Evolutionary conservation across 179 eudicot genomes (phyloP).

Genomic region (Nepenthes alata): DNA sequence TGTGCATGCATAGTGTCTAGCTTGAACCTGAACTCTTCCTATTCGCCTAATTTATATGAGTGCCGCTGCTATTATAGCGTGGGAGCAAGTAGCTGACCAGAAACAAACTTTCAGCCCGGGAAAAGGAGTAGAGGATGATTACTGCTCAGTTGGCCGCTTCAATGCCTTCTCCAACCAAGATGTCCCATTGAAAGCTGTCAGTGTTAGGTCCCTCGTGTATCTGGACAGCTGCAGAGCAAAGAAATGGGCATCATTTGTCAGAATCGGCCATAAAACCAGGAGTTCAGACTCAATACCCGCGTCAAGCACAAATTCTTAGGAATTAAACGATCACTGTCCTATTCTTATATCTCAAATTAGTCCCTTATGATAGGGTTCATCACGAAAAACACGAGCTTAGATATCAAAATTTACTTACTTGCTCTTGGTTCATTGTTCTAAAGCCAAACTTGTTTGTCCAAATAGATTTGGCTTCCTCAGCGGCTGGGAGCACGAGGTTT

Average conservation of each 20-base stretch:
- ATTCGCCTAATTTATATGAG: no score
- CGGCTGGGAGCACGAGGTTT: slow-evolving; percentile 84
- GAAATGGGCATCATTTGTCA: not conserved
- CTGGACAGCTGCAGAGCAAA: slow-evolving; percentile 35
- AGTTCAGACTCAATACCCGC: not conserved
- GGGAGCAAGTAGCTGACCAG: no score
- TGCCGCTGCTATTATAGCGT: no score
- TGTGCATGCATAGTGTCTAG: no score
- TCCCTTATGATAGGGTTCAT: not conserved
- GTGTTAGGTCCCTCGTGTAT: slow-evolving; percentile 44
- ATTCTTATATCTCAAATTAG: not conserved
- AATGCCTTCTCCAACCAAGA: slow-evolving; percentile 76
- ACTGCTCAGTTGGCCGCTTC: slow-evolving; percentile 14
- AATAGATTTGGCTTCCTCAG: slow-evolving; percentile 84
- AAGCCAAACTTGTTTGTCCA: slow-evolving; percentile 86
- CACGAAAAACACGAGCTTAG: not conserved
- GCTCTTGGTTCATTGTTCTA: slow-evolving; percentile 57
- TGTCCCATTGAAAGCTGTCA: slow-evolving; percentile 69
- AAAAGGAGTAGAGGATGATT: no score
- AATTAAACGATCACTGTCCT: not conserved
- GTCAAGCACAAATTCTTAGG: not conserved
- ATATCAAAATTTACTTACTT: slow-evolving; percentile 34
- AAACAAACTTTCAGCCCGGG: no score
- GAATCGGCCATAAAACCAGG: not conserved
- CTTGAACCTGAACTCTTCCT: no score